Conservation (phyloP, 2,329 filamentous ascomycete genomes). For the Nannizziopsis barbatae region DNA sequence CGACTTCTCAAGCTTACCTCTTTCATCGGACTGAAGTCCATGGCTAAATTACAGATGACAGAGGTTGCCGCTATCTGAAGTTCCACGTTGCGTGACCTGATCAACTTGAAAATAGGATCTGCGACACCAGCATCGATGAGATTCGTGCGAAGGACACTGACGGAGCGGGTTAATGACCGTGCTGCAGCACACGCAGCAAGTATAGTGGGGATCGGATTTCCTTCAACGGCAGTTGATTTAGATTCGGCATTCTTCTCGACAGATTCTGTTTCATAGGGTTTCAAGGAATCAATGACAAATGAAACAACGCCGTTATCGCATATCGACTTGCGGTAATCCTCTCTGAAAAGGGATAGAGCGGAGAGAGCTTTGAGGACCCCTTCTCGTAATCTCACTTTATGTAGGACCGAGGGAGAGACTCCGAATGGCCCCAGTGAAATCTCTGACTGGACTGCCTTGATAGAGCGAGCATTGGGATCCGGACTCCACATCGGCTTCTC, state of each 20-base stretch:
- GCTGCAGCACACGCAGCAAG: slow-evolving; percentile 76
- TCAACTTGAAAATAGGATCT: slow-evolving; percentile 61
- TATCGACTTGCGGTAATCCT: slow-evolving; percentile 70
- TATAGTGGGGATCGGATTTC: slow-evolving; percentile 68
- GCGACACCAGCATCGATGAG: slow-evolving; percentile 77
- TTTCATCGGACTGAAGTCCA: slow-evolving; percentile 85
- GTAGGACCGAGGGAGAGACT: slow-evolving; percentile 49
- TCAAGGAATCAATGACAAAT: slow-evolving; percentile 75
- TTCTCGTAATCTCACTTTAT: slow-evolving; percentile 66
- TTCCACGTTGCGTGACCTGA: slow-evolving; percentile 63
- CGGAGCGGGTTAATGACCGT: slow-evolving; percentile 70
- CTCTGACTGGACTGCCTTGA: slow-evolving; percentile 24
- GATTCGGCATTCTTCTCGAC: slow-evolving; percentile 17
- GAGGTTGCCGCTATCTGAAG: slow-evolving; percentile 79
- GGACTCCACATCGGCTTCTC: slow-evolving; percentile 46
- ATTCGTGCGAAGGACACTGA: slow-evolving; percentile 71
- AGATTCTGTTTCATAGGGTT: slow-evolving; percentile 36
- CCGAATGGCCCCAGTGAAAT: slow-evolving; percentile 50
- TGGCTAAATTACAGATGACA: slow-evolving; percentile 70
- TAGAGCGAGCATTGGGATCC: slow-evolving; percentile 17
- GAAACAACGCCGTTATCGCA: slow-evolving; percentile 70
- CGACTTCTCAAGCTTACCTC: slow-evolving; percentile 47
- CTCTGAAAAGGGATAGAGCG: slow-evolving; percentile 69
- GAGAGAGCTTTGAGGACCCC: slow-evolving; percentile 66
- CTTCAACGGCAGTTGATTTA: slow-evolving; percentile 43